Conservation (phyloP, 148 eudicot species). For the Selenicereus undatus region DNA sequence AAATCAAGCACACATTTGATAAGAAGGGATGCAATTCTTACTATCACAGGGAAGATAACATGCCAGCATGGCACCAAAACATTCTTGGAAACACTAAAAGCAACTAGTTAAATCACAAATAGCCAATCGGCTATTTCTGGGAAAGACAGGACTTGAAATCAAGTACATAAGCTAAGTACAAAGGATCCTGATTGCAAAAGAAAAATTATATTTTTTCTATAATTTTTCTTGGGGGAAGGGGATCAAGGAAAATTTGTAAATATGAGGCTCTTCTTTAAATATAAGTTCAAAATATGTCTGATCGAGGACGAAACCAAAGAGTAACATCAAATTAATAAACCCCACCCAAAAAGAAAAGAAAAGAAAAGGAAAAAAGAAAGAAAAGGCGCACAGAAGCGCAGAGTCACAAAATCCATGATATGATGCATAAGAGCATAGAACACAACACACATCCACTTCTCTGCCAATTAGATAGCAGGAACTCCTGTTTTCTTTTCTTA, state of each 20-base stretch:
- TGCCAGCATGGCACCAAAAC: too few species aligned
- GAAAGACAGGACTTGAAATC: background rate
- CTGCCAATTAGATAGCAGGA: background rate
- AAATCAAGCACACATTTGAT: constrained; percentile 9
- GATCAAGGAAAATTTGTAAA: background rate
- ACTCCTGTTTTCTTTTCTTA: background rate
- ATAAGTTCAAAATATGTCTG: too few species aligned
- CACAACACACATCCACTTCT: background rate
- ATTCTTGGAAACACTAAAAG: too few species aligned
- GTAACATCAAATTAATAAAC: too few species aligned
- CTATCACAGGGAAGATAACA: background rate
- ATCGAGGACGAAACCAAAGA: too few species aligned
- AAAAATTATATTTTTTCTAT: background rate
- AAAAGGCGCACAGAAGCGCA: background rate
- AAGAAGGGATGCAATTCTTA: background rate
- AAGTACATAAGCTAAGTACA: background rate
- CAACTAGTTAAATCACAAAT: background rate
- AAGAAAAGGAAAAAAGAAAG: background rate
- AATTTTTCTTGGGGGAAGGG: background rate
- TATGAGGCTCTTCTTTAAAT: background rate
- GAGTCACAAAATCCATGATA: background rate
- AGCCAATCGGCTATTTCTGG: background rate
- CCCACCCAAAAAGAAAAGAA: background rate
- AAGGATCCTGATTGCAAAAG: background rate
- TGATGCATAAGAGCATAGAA: background rate